A percentile compares a stretch with the other conserved stretches of the same genome.
phyloP scores from a whole-genome alignment of 768 basidiomycete genomes.

The Panus rudis region DNA sequence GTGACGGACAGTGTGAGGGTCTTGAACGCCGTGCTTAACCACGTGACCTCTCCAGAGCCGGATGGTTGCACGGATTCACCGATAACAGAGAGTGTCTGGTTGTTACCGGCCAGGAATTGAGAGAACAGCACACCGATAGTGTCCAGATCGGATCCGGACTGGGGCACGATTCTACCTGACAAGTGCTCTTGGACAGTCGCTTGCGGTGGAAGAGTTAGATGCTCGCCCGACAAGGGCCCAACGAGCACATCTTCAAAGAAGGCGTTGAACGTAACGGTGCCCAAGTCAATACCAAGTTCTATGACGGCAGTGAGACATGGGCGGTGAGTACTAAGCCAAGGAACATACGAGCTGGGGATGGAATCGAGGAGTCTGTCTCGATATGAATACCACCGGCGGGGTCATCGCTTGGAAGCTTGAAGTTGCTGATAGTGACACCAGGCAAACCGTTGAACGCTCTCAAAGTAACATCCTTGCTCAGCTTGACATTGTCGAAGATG shows the following conservation, averaged over 20 bases:
- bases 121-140: conserved; percentile 60
- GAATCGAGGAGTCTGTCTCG: conserved; percentile 59
- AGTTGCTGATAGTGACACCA: conserved; percentile 65
- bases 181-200: conserved; percentile 45
- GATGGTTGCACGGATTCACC: conserved; percentile 59
- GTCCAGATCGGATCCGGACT: conserved; percentile 46
- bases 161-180: conserved; percentile 57
- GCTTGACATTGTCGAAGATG: conserved; percentile 56
- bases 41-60: conserved; percentile 46
- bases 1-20: conserved; percentile 53
- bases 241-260: too few relatives aligned
- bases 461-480: conserved; percentile 55
- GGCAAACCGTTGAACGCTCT: conserved; percentile 68
- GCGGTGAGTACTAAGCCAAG: not conserved
- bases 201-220: conserved; percentile 44
- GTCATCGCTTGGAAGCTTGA: conserved; percentile 62
- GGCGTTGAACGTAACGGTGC: conserved; percentile 54
- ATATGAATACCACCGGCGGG: conserved; percentile 65
- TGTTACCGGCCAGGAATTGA: conserved; percentile 53
- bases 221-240: conserved; percentile 41
- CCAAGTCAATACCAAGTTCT: conserved; percentile 68
- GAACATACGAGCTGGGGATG: conserved; percentile 61
- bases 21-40: conserved; percentile 68
- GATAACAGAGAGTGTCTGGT: conserved; percentile 51
- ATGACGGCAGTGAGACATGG: not conserved